Evolutionary conservation across 2,329 filamentous ascomycete genomes (phyloP), one percentile per base, ranked within the genome.

Genomic region (Fusarium gaditjirri): DNA sequence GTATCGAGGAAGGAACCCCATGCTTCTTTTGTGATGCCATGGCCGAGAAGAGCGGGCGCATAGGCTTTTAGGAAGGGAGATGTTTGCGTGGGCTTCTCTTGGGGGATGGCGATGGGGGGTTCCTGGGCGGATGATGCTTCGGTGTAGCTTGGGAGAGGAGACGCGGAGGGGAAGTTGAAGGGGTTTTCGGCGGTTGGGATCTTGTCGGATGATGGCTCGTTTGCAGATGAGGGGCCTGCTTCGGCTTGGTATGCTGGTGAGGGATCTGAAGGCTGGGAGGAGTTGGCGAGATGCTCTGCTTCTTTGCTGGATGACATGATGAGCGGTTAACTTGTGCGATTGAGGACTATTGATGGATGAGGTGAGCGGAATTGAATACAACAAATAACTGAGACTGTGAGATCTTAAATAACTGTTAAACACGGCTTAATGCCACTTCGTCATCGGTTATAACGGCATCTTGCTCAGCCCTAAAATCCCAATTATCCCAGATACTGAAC

Each of bases 21-120:
- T 0, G 80, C 77, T n/a, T 78, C 72, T 11, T 77, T 62, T 1
- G 81, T 78, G 62, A 83, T 80, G 43, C 81, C 85, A 39, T 80
- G 78, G 21, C 75, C 68, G 1, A 85, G 80, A 0, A 86, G 80
- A 6, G 76, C 55, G 0, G 80, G 80, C 0, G 83, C 60, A 61
- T 83, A 86, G 1, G 82, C 83, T 2, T 72, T 36, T 3, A 85
- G 75, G 63, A 86, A 83, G 0, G 83, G 80, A 0, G 84, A 76
- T 2, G 81, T 78, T 8, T 79, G 68, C 8, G 78, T 77, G 0
- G 84, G 76, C 3, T 61, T 70, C 29, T 77, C 65, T 63, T 86
- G 84, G 0, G 83, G 84, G 31, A 84, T 82, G n/a, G 80, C 83
- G 46, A 85, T 81, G 16, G 80, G 81, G 12, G 73, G 76, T 27